Evolutionary conservation across 1,284 basidiomycete genomes (phyloP).

Genomic region (Boletus sp.): DNA sequence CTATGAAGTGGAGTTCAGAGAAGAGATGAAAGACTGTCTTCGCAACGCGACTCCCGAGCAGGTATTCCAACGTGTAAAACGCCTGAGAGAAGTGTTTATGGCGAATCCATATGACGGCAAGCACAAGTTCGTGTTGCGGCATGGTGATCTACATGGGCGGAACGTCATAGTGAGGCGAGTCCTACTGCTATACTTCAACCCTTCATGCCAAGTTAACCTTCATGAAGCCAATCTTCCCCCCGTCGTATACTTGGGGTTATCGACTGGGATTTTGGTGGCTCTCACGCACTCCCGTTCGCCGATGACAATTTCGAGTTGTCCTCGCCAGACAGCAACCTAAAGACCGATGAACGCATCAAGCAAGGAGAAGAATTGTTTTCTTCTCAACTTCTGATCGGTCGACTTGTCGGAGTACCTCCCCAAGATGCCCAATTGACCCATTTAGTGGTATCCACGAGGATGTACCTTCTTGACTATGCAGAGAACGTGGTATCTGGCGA

Average conservation of each 20-base stretch:
- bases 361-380: neutral
- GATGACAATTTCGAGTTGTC: neutral
- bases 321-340: neutral
- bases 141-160: neutral
- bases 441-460: too few relatives aligned
- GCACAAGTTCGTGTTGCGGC: neutral
- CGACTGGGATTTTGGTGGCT: neutral
- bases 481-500: too few relatives aligned
- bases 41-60: neutral
- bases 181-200: neutral
- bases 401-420: neutral
- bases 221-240: neutral
- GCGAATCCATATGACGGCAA: neutral
- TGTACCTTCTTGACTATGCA: too few relatives aligned
- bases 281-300: neutral
- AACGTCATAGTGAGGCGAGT: neutral
- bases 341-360: neutral
- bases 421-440: too few relatives aligned
- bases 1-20: neutral
- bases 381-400: neutral
- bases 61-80: neutral
- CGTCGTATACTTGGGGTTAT: neutral
- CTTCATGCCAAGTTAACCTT: neutral
- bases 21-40: neutral
- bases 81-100: neutral